These are phyloP conservation scores for Uncinocarpus reesii DNA, from an alignment of 2,329 filamentous ascomycete genomes.

Conservation along the genomic window DNA sequence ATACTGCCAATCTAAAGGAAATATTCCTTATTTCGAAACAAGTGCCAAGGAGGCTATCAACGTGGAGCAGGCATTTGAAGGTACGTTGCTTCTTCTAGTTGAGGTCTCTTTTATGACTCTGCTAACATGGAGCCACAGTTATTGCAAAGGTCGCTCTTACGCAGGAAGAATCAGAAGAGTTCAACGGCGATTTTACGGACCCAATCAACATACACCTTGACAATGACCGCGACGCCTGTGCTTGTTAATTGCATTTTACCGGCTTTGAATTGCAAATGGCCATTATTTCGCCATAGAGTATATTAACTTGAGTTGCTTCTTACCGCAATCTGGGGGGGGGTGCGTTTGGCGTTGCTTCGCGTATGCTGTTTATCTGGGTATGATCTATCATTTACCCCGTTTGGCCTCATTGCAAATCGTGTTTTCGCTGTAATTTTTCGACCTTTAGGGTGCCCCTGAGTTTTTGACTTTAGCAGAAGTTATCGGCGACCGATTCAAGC, in stretches of 20 bases:
- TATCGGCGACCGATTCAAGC: neutral
- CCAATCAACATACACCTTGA: slow-evolving; percentile 97
- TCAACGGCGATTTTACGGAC: slow-evolving; percentile 92
- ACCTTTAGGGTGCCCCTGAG: neutral
- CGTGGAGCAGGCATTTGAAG: slow-evolving; percentile 78
- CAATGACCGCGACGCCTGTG: slow-evolving; percentile 82
- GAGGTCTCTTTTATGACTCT: neutral
- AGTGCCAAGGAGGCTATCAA: slow-evolving; percentile 98
- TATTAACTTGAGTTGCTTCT: neutral
- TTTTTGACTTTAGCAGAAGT: neutral
- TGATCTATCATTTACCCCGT: neutral
- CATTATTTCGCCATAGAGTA: neutral
- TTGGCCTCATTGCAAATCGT: neutral
- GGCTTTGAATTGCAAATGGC: neutral
- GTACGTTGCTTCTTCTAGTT: slow-evolving; percentile 33
- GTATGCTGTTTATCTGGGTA: neutral
- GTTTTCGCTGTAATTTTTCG: neutral
- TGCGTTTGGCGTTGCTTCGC: neutral
- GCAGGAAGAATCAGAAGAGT: slow-evolving; percentile 96
- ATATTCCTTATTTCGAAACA: slow-evolving; percentile 98
- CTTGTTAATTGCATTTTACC: slow-evolving; percentile 53
- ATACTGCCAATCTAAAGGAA: slow-evolving; percentile 94
- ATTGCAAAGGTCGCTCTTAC: slow-evolving; percentile 92
- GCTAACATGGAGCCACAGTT: slow-evolving; percentile 45
- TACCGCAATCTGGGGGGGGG: neutral